Conservation (phyloP, 139 green algal species). For the Picochlorum sp. region DNA sequence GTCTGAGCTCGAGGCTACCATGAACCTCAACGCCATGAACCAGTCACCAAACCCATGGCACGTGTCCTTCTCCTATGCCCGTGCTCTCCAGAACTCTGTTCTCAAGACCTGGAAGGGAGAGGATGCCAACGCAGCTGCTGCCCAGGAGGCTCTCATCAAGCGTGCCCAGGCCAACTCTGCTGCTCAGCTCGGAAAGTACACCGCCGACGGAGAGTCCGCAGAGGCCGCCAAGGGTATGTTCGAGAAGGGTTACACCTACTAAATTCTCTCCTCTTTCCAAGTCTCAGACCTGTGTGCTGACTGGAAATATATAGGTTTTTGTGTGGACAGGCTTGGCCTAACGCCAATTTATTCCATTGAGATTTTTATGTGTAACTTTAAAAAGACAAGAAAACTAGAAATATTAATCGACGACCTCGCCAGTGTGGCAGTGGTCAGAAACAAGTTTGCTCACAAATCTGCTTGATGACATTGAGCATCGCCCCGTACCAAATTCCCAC, state of each 20-base stretch:
- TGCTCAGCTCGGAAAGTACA: conserved; percentile 96
- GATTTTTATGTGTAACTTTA: no score
- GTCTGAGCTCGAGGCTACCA: conserved; percentile 97
- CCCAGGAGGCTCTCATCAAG: conserved; percentile 85
- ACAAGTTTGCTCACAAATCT: no score
- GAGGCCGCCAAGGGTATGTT: conserved; percentile 30
- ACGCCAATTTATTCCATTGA: no score
- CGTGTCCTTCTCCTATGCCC: conserved; percentile 99
- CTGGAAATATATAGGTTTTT: no score
- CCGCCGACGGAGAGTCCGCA: conserved; percentile 20
- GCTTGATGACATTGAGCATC: no score
- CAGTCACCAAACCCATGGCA: conserved; percentile 98
- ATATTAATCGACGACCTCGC: no score
- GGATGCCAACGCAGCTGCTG: conserved; percentile 73
- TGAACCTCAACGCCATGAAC: conserved; percentile 99
- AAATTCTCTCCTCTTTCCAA: not conserved
- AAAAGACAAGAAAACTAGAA: no score
- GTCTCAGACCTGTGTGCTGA: no score
- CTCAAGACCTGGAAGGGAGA: conserved; percentile 87
- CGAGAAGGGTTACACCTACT: conserved; percentile 95
- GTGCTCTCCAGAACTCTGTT: conserved; percentile 84
- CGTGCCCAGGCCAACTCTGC: conserved; percentile 90
- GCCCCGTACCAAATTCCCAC: no score
- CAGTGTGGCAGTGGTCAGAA: no score
- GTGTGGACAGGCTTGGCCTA: no score